A percentile compares a stretch with the other conserved stretches of the same genome.
Evolutionary conservation across 768 basidiomycete genomes (phyloP).

Genomic region (Macrolepiota fuliginosa): DNA sequence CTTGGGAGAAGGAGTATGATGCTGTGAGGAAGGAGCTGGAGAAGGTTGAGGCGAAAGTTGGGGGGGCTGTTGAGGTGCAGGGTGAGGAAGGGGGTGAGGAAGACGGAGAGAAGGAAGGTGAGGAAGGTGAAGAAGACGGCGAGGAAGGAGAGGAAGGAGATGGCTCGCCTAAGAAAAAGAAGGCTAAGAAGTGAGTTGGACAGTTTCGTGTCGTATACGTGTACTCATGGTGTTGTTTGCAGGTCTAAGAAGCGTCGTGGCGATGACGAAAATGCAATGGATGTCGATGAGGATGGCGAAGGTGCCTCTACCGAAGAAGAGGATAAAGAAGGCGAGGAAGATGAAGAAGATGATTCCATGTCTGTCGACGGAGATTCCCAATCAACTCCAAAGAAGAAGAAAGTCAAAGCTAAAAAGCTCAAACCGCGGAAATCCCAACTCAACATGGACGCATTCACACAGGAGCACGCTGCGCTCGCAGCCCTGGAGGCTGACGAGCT

Average conservation of each 20-base stretch:
- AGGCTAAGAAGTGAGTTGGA: slow-evolving; percentile 29
- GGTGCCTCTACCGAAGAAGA: slow-evolving; percentile 35
- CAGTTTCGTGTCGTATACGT: background rate
- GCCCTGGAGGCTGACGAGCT: slow-evolving; percentile 66
- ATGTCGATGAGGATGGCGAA: slow-evolving; percentile 43
- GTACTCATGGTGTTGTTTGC: background rate
- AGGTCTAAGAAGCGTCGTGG: slow-evolving; percentile 25
- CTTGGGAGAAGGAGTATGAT: slow-evolving; percentile 75
- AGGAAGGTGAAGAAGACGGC: slow-evolving; percentile 23
- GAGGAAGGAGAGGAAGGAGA: slow-evolving; percentile 7
- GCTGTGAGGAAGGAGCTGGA: slow-evolving; percentile 61
- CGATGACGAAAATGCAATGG: slow-evolving; percentile 48
- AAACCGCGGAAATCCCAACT: slow-evolving; percentile 68
- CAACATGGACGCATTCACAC: slow-evolving; percentile 62
- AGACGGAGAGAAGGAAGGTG: slow-evolving; percentile 31
- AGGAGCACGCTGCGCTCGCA: slow-evolving; percentile 71
- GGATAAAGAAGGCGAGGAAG: slow-evolving; percentile 33
- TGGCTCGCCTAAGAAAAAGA: slow-evolving; percentile 29
- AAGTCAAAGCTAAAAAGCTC: slow-evolving; percentile 42
- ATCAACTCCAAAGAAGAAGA: slow-evolving; percentile 36
- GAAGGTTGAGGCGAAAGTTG: slow-evolving; percentile 66
- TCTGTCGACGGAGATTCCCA: slow-evolving; percentile 35
- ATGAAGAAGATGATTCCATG: slow-evolving; percentile 29
- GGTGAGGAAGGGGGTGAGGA: slow-evolving; percentile 36
- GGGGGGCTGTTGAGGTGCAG: slow-evolving; percentile 53